Percentiles rank a stretch among this genome's conserved stretches.
These are phyloP conservation scores for Olyra latifolia DNA, from an alignment of 176 grass and related monocot genomes.

Conservation along the genomic window DNA sequence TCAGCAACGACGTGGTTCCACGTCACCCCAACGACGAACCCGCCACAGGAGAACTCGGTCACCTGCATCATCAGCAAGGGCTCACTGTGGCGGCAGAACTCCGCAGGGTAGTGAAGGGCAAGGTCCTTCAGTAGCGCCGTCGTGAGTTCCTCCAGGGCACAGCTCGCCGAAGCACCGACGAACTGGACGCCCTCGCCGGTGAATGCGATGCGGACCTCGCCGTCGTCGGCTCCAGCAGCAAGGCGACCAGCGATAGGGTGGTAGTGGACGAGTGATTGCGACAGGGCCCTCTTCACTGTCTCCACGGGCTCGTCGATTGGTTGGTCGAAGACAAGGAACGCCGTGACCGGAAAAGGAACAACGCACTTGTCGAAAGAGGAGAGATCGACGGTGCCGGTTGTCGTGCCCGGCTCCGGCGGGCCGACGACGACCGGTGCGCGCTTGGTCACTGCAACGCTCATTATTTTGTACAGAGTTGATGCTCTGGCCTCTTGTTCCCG, in stretches of 20 bases:
- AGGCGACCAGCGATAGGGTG: background rate
- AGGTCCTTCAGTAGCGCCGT: background rate
- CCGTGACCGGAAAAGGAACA: background rate
- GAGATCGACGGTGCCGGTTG: background rate
- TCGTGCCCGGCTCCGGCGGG: background rate
- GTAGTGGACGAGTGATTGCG: background rate
- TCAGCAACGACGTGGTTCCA: slow-evolving; percentile 29
- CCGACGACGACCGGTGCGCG: background rate
- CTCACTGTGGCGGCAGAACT: background rate
- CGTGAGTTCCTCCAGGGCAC: background rate
- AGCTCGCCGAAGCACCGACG: background rate
- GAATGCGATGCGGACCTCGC: background rate
- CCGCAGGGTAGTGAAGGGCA: background rate
- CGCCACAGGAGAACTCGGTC: slow-evolving; percentile 30
- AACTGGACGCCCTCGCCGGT: background rate
- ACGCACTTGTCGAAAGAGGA: slow-evolving; percentile 8
- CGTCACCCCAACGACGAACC: slow-evolving; percentile 33
- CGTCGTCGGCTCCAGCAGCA: background rate
- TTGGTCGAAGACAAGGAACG: background rate
- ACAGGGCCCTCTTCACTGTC: background rate
- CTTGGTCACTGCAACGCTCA: background rate
- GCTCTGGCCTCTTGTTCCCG: background rate
- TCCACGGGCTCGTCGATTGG: background rate
- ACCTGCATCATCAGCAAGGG: slow-evolving; percentile 36
- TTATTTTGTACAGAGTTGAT: background rate